Evolutionary conservation across 352 stramenopile genomes (phyloP), one percentile per base, ranked within the genome.

Genomic region (Phytophthora sp.): DNA sequence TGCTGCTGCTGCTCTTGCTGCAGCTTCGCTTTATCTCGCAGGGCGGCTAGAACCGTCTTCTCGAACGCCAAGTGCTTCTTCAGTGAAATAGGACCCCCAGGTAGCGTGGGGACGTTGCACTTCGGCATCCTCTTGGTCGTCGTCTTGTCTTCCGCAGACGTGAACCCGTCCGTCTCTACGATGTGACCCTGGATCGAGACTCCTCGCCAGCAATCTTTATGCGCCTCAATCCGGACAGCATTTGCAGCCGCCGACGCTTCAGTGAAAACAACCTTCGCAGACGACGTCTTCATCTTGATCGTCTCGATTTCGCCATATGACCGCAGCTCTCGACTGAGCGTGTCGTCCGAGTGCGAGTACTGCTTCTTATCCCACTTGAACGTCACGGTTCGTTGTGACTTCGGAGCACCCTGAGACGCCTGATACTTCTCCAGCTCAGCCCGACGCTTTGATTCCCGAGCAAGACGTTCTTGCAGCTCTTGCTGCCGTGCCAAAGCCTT

Each of bases 111-210:
- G 3, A 63, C 44, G 5, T 59, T 67, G 24, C 44, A 52, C n/a
- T 41, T 73, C 18, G 47, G 49, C 26, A 53, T 31, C 35, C 31
- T 44, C 42, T 56, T 49, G 8, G 51, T 62, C 30, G 45, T 59
- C 13, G 66, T 61, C 46, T 68, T 69, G 24, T 57, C 56, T 31
- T 73, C 49, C 8, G 52, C 47, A n/a, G 70, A 71, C 18, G 70
- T 58, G 15, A 73, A 69, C 9, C 74, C 74, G 20, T 89, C 80
- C 6, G 71, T 73, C 58, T 91, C 80, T 4, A 94, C 73, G 26
- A 91, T 84, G 60, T 95, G 84, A 0, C 86, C 84, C 49, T 90
- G 74, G 36, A 95, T 77, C 49, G 77, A 87, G 1, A 93, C 83
- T 69, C 86, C 79, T 54, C 80, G 73, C 86, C 86, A 95, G 47